These are phyloP conservation scores for Neurospora sp. DNA, from an alignment of 495 filamentous ascomycete genomes.

Conservation along the genomic window DNA sequence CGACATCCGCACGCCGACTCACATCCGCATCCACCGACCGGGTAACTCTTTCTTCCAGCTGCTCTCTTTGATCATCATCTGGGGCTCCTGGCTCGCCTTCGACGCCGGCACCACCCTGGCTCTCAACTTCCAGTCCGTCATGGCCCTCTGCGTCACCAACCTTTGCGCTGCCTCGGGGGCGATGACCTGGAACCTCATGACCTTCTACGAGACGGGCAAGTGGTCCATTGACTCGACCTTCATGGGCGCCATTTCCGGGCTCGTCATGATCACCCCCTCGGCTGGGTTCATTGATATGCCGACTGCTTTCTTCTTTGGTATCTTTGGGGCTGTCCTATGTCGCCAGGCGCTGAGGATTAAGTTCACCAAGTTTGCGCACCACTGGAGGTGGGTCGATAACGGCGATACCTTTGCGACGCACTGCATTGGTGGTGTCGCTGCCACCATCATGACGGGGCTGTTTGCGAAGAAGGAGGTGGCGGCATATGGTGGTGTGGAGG, in stretches of 20 bases:
- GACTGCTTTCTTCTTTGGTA: slow-evolving; percentile 70
- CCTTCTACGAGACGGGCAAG: slow-evolving; percentile 79
- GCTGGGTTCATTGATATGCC: slow-evolving; percentile 79
- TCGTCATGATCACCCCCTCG: slow-evolving; percentile 77
- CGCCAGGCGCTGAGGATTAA: slow-evolving; percentile 88
- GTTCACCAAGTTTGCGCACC: slow-evolving; percentile 45
- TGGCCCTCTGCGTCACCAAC: slow-evolving; percentile 94
- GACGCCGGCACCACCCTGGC: slow-evolving; percentile 89
- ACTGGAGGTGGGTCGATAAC: slow-evolving; percentile 51
- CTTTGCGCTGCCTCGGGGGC: slow-evolving; percentile 76
- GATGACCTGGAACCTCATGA: slow-evolving; percentile 74
- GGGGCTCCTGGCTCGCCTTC: slow-evolving; percentile 96
- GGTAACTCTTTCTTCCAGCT: slow-evolving; percentile 22
- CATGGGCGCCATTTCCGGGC: slow-evolving; percentile 75
- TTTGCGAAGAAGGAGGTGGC: slow-evolving; percentile 44
- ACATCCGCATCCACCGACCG: slow-evolving; percentile 59
- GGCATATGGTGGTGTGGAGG: slow-evolving; percentile 18
- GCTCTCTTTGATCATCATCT: slow-evolving; percentile 72
- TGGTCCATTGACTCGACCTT: slow-evolving; percentile 98
- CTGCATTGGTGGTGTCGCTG: slow-evolving; percentile 62
- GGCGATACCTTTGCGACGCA: slow-evolving; percentile 77
- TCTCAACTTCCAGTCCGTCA: slow-evolving; percentile 78
- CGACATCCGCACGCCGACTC: slow-evolving; percentile 70
- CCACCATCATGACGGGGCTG: slow-evolving; percentile 67
- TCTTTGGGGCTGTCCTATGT: slow-evolving; percentile 76